phyloP scores from a whole-genome alignment of 163 green algal genomes.

The Coccomyxa subellipsoidea region DNA sequence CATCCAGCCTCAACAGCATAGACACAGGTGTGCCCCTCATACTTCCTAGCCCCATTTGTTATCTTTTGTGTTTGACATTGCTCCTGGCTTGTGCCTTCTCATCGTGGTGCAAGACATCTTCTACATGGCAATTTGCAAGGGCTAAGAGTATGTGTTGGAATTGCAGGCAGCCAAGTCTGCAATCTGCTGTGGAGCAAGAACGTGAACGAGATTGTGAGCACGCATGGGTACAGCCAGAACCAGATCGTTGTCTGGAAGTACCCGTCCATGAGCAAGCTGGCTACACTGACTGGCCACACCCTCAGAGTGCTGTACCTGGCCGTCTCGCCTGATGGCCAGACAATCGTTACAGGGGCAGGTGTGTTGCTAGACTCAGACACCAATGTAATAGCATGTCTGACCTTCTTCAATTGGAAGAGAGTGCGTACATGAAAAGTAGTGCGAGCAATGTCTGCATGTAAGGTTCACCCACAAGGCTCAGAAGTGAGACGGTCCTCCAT shows the following conservation, averaged over 20 bases:
- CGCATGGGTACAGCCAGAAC: slow-evolving; percentile 95
- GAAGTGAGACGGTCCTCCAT: too few species aligned
- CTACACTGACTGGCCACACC: slow-evolving; percentile 92
- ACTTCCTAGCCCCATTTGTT: background rate
- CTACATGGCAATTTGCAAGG: too few species aligned
- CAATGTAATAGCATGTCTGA: too few species aligned
- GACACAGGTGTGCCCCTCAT: slow-evolving; percentile 73
- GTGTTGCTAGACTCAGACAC: too few species aligned
- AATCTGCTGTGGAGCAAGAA: slow-evolving; percentile 93
- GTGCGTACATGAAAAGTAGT: too few species aligned
- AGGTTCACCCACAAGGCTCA: too few species aligned
- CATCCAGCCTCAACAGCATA: slow-evolving; percentile 75
- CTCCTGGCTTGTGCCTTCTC: background rate
- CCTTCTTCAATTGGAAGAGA: too few species aligned
- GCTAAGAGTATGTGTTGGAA: background rate
- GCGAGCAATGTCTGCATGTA: too few species aligned
- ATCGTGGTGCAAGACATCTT: background rate
- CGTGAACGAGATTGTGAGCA: slow-evolving; percentile 93
- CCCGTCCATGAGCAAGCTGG: slow-evolving; percentile 81
- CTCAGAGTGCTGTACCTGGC: slow-evolving; percentile 93
- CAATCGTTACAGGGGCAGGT: slow-evolving; percentile 62
- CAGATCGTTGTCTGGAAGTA: slow-evolving; percentile 98
- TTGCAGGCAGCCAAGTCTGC: slow-evolving; percentile 83
- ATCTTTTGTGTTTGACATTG: background rate
- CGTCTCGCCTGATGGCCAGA: slow-evolving; percentile 85